These are phyloP conservation scores for Rhodotorula sp. DNA, from an alignment of 1,284 basidiomycete species.

Conservation along the genomic window DNA sequence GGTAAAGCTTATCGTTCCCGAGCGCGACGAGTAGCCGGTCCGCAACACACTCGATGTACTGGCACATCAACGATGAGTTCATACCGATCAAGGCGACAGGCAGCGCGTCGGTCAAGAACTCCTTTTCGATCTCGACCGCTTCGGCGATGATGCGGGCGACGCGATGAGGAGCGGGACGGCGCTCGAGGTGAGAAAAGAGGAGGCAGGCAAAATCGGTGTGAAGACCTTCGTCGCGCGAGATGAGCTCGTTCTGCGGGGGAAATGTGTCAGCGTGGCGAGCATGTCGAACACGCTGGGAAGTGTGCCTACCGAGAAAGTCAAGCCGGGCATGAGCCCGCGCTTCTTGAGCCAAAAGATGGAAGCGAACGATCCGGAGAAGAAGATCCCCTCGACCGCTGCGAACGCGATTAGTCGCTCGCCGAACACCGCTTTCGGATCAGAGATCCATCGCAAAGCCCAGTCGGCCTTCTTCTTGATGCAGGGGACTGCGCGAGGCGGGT, in stretches of 20 bases:
- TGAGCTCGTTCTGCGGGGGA: slow-evolving; percentile 52
- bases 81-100: slow-evolving; percentile 52
- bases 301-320: slow-evolving; percentile 46
- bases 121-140: slow-evolving; percentile 52
- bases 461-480: slow-evolving; percentile 46
- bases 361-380: slow-evolving; percentile 54
- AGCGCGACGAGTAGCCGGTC: slow-evolving; percentile 52
- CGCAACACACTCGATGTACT: slow-evolving; percentile 52
- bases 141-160: slow-evolving; percentile 51
- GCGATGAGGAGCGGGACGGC: slow-evolving; percentile 51
- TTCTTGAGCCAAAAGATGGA: slow-evolving; percentile 56
- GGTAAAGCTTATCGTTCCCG: slow-evolving; percentile 51
- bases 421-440: slow-evolving; percentile 51
- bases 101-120: slow-evolving; percentile 51
- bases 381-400: slow-evolving; percentile 55
- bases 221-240: slow-evolving; percentile 53
- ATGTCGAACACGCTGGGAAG: too few species aligned
- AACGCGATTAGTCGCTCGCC: slow-evolving; percentile 54
- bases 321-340: slow-evolving; percentile 54
- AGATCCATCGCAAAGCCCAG: slow-evolving; percentile 53
- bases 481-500: slow-evolving; percentile 25
- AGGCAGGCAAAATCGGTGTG: slow-evolving; percentile 56
- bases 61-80: slow-evolving; percentile 47
- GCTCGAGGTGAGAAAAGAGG: slow-evolving; percentile 53
- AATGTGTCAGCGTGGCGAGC: slow-evolving; percentile 19